Evolutionary conservation across 176 grass and related monocot species (phyloP), one percentile per base, ranked within the genome.

Genomic region (Zoysia japonica): DNA sequence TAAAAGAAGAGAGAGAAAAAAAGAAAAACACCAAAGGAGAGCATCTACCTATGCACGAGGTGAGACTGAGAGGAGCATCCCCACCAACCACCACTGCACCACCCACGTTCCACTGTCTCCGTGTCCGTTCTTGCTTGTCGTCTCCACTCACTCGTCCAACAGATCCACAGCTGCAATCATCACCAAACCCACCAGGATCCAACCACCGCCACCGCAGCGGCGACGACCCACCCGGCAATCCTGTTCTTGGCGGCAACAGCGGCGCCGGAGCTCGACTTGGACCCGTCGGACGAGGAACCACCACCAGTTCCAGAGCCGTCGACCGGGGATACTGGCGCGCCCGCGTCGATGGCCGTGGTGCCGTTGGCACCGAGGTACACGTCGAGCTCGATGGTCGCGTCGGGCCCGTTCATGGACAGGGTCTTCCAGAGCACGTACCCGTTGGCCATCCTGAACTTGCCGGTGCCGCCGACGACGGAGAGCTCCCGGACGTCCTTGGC

Each of bases 371-470:
- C 38, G 8, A 44, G 9, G 63, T 78, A 46, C 0, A 89, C 77
- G 82, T 89, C 77, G 65, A 75, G 82, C 87, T 89, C 77, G 14
- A 81, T 0, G 42, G 45, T 53, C n/a, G 57, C 72, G 70, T 77
- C 61, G 17, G 72, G 17, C 5, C 35, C 46, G 42, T 15, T 76
- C 12, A 72, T 14, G 52, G 13, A 55, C 49, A 5, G 0, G 35
- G 78, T 85, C 87, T 82, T 89, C 78, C 78, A 62, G 14, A 89
- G 71, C 12, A 82, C 86, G 82, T 91, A 88, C 0, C 86, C 89
- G 11, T 48, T 68, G 10, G 86, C 86, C 63, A 81, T 74, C 69
- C 85, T 45, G 82, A 88, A 91, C 19, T 48, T 50, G 0, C 89
- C 89, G 3, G 82, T 88, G 48, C 89, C 89, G 11, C 89, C 89